These are phyloP conservation scores for Jatropha curcas DNA, from an alignment of 345 rosid genomes.

Conservation along the genomic window DNA sequence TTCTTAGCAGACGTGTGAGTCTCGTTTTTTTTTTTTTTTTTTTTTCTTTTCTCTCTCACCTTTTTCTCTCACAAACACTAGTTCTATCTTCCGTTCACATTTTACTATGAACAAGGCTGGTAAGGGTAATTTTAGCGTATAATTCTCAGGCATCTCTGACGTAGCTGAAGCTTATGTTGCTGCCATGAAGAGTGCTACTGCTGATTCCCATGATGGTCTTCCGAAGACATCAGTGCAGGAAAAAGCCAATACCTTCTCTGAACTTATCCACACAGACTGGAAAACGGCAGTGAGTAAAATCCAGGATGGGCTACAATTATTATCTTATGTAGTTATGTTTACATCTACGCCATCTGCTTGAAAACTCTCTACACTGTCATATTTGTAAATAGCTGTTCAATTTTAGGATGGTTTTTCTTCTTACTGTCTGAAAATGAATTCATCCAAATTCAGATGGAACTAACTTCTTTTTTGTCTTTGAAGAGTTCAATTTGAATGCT, in stretches of 20 bases:
- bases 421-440: background rate
- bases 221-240: conserved; percentile 55
- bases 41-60: no score
- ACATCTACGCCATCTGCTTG: conserved; percentile 58
- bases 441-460: background rate
- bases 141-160: conserved; percentile 74
- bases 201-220: conserved; percentile 49
- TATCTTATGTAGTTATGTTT: conserved; percentile 65
- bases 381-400: conserved; percentile 20
- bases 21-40: background rate
- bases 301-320: conserved; percentile 76
- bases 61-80: no score
- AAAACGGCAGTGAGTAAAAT: conserved; percentile 63
- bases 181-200: conserved; percentile 55
- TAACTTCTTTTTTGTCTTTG: background rate
- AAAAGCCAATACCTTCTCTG: conserved; percentile 60
- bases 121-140: background rate
- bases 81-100: background rate
- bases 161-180: conserved; percentile 77
- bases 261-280: conserved; percentile 56
- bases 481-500: conserved; percentile 16
- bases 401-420: background rate
- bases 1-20: no score
- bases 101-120: background rate
- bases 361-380: background rate